Base-by-base conservation (phyloP, 495 filamentous ascomycete genomes). In the Neurospora tetraspora region DNA sequence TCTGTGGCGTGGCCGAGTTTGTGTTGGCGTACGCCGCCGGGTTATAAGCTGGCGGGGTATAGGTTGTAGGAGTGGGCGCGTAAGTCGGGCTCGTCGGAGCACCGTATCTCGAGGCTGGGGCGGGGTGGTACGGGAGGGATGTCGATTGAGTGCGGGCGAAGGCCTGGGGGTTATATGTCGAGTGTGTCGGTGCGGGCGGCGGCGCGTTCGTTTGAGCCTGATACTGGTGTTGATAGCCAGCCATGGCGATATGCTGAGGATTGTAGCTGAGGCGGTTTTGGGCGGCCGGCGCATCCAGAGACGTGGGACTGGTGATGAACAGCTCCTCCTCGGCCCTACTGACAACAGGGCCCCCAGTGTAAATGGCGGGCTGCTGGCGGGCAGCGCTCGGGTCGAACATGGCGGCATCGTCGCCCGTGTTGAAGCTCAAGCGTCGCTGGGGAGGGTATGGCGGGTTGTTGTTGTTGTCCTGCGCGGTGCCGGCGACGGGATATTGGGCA, bases 101-200 rank as follows among this genome's bases (percentile, higher is more conserved):
- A 39, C 69, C 71, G 40, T 80, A 82, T 72, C 83, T 80, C 27
- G 80, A 69, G 14, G 74, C 68, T 2, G 82, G 81, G 47, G 80
- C 78, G 61, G 82, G 83, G 45, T 82, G 82, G 68, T 82, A 85
- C 39, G 82, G 86, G 39, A 83, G 73, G n/a, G 79, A 79, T 3
- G 80, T 82, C 23, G 90, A 88, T 65, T 92, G 87, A 4, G 91
- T 86, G 10, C 88, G 83, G 65, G 86, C 88, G 79, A 94, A 98
- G 70, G 91, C 83, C 80, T 94, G 93, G 2, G 94, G 94, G 75
- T 97, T 96, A 81, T 97, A 97, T 1, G 88, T 82, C 16, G 85
- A 80, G 68, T 88, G 89, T 20, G 82, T 83, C 39, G 86, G 83
- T 39, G 87, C 84, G 11, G 84, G 80, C 73, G 85, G 81, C 70